Evolutionary conservation across 257 asterid species (phyloP).

Genomic region (Linderniella brevidens): DNA sequence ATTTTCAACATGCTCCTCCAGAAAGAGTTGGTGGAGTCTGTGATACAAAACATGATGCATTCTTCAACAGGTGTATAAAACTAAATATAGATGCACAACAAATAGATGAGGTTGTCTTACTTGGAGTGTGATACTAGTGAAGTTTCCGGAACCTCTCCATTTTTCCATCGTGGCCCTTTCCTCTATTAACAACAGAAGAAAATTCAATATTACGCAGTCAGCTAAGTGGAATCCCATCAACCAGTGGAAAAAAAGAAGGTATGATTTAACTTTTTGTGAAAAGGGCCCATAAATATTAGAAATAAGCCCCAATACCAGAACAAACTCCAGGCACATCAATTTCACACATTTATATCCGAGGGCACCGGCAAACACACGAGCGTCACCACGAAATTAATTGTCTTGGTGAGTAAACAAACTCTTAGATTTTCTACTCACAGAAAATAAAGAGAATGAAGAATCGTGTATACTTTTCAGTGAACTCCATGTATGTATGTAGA

Average conservation of each 20-base stretch:
- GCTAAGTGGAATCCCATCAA: neutral
- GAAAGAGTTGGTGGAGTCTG: conserved; percentile 83
- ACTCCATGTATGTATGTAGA: no score
- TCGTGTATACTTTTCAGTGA: no score
- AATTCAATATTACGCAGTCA: conserved; percentile 1
- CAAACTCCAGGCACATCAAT: no score
- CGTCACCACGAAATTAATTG: no score
- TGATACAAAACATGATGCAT: conserved; percentile 5
- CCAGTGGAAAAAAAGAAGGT: conserved; percentile 1
- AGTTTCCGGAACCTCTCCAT: conserved; percentile 56
- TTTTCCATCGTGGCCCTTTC: conserved; percentile 58
- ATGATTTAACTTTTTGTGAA: no score
- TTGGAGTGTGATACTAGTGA: conserved; percentile 58
- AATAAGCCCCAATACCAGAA: no score
- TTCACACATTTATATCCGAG: no score
- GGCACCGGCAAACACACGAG: no score
- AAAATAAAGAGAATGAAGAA: neutral
- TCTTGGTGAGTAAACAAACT: no score
- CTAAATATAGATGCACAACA: conserved; percentile 5
- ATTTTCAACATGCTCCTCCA: conserved; percentile 61
- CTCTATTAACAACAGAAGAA: conserved; percentile 22
- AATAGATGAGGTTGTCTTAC: conserved; percentile 31
- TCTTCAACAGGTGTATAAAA: neutral
- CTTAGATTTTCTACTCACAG: neutral
- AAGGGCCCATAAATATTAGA: no score